A percentile compares a stretch with the other conserved stretches of the same genome.
These are phyloP conservation scores for Amoeboaphelidium protococcarum DNA, from an alignment of 371 early-diverging fungal species.

Conservation along the genomic window DNA sequence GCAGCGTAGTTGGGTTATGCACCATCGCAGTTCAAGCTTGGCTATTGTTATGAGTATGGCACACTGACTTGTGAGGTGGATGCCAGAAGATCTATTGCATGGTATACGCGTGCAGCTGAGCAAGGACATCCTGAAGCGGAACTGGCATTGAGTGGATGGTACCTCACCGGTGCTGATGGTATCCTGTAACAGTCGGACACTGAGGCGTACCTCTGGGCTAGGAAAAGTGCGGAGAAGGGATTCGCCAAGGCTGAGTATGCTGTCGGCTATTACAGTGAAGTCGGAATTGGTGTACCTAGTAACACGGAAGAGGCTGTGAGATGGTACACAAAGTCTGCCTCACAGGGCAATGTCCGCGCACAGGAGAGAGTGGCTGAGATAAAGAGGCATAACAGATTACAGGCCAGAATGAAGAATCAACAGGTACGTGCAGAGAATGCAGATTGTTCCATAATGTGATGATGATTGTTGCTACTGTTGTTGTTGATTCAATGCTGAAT, in stretches of 20 bases:
- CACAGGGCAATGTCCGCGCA: slow-evolving; percentile 39
- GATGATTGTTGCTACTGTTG: too few relatives aligned
- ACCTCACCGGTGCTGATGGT: slow-evolving; percentile 63
- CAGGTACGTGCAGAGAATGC: too few relatives aligned
- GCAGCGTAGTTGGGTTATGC: slow-evolving; percentile 81
- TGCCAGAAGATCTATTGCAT: slow-evolving; percentile 68
- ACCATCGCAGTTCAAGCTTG: slow-evolving; percentile 73
- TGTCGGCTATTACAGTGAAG: slow-evolving; percentile 73
- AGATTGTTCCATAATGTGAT: too few relatives aligned
- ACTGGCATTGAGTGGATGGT: slow-evolving; percentile 82
- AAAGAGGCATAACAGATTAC: slow-evolving; percentile 14
- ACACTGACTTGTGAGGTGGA: slow-evolving; percentile 59
- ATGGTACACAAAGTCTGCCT: slow-evolving; percentile 27
- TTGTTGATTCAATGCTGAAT: too few relatives aligned
- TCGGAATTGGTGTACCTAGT: slow-evolving; percentile 8
- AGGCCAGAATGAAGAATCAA: background rate
- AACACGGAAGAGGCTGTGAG: slow-evolving; percentile 2
- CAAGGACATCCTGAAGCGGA: slow-evolving; percentile 70
- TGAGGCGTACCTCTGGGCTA: slow-evolving; percentile 71
- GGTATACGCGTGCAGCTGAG: slow-evolving; percentile 82
- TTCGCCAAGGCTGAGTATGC: slow-evolving; percentile 76
- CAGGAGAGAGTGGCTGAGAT: slow-evolving; percentile 40
- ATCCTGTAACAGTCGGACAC: slow-evolving; percentile 46
- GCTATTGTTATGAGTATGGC: slow-evolving; percentile 81
- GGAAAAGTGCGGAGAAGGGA: slow-evolving; percentile 48